Base-by-base conservation (phyloP, 345 rosid genomes). In the Hirschfeldia incana region DNA sequence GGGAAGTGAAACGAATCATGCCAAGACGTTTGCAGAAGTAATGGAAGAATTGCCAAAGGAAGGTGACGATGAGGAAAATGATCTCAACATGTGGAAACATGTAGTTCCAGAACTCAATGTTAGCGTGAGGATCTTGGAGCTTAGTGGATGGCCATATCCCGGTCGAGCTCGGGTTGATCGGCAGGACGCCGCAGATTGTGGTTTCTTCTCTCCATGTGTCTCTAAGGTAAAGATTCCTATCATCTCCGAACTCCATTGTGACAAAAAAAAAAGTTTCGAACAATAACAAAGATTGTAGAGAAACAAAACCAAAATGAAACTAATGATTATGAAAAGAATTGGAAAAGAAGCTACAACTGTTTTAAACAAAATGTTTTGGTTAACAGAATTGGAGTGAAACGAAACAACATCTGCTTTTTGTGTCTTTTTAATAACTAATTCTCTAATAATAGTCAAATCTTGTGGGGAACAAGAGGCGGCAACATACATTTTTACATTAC, bases 1-100 rank as follows among this genome's bases (percentile, higher is more conserved):
- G 80, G 6, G 80, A 76, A 32, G 84, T 81, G 70, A 81, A 81
- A 57, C 77, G 80, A 37, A 61, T 76, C 76, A 72, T 70, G 73
- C 81, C 78, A 11, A 81, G 59, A 16, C 69, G 84, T 55, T 21
- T 81, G 21, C 72, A 68, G 70, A 72, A 65, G 69, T 76, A 76
- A 72, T 76, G 80, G 30, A 81, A 72, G 58, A 67, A 76, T 11
- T 81, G 81, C 80, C 84, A 81, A 15, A 76, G 51, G 46, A 71
- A 0, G 21, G 66, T 71, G 12, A 81, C 73, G 3, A 67, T 16
- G 10, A 81, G 70, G 26, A 81, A 76, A 27, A 81, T 76, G 33
- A 76, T 60, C 8, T 71, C 21, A 34, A 76, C 60, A 49, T 76
- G 81, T n/a, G 81, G 84, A 15, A 81, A 67, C 76, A 73, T 71